phyloP scores from a whole-genome alignment of 306 rosid genomes.

The Elaeagnus macrophylla region DNA sequence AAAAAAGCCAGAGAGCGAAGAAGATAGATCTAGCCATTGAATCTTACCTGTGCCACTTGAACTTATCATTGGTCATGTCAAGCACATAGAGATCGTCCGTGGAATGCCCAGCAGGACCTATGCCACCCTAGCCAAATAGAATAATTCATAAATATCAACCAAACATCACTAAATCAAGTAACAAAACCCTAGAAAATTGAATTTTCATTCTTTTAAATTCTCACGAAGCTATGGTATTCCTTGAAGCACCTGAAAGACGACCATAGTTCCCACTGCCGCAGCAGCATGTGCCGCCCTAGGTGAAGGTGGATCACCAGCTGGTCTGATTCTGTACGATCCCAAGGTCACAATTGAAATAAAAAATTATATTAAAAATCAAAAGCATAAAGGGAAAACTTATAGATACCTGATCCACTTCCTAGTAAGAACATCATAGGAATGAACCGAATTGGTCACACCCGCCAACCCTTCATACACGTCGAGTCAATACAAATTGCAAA shows the following conservation, averaged over 20 bases:
- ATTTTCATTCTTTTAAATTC: background rate
- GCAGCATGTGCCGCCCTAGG: constrained; percentile 99
- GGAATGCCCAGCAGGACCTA: constrained; percentile 99
- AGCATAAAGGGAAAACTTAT: background rate
- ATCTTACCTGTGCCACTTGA: constrained; percentile 94
- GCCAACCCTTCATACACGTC: constrained; percentile 55
- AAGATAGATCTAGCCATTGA: constrained; percentile 12
- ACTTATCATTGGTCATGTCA: constrained; percentile 81
- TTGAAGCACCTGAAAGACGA: constrained; percentile 82
- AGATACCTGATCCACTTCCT: constrained; percentile 84
- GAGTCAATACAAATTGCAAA: background rate
- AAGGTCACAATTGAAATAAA: constrained; percentile 25
- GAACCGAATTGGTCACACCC: constrained; percentile 90
- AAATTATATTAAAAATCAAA: background rate
- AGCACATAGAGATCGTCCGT: constrained; percentile 91
- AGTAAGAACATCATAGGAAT: constrained; percentile 69
- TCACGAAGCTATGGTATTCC: background rate
- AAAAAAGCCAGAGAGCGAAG: constrained; percentile 12
- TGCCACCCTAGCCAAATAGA: constrained; percentile 76
- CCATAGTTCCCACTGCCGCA: constrained; percentile 94
- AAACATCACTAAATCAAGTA: constrained; percentile 2
- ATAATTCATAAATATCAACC: constrained; percentile 18
- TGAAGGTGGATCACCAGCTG: constrained; percentile 97
- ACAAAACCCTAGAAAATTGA: background rate
- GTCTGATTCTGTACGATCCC: constrained; percentile 50